These are phyloP conservation scores for Penicillium riverlandense DNA, from an alignment of 495 filamentous ascomycete genomes.

Conservation along the genomic window DNA sequence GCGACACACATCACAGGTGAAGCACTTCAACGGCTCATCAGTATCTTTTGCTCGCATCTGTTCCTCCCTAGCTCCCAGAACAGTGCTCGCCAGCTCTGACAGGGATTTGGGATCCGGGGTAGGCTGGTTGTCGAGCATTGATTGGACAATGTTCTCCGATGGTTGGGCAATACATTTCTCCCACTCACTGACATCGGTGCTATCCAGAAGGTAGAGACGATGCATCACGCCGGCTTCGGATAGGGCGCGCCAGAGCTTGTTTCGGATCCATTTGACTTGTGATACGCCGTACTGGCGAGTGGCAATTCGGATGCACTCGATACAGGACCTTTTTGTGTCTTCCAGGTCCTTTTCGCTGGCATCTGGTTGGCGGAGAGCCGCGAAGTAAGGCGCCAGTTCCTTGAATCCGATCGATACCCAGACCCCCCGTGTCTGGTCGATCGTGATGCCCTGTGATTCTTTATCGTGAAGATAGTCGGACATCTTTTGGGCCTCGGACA, in stretches of 20 bases:
- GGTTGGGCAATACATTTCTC: slow-evolving; percentile 50
- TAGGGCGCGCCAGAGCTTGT: slow-evolving; percentile 65
- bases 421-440: slow-evolving; percentile 74
- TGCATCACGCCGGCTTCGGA: slow-evolving; percentile 39
- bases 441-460: slow-evolving; percentile 36
- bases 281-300: slow-evolving; percentile 82
- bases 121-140: slow-evolving; percentile 48
- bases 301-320: slow-evolving; percentile 62
- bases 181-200: slow-evolving; percentile 54
- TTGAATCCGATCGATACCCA: slow-evolving; percentile 97
- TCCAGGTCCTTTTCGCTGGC: slow-evolving; percentile 33
- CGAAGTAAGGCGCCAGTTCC: slow-evolving; percentile 69
- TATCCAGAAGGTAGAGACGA: slow-evolving; percentile 68
- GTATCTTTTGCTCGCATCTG: slow-evolving; percentile 33
- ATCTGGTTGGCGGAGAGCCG: slow-evolving; percentile 34
- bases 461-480: slow-evolving; percentile 44
- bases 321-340: slow-evolving; percentile 30
- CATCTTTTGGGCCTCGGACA: slow-evolving; percentile 59
- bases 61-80: slow-evolving; percentile 46
- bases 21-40: slow-evolving; percentile 26
- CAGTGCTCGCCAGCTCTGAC: slow-evolving; percentile 49
- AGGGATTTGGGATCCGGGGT: slow-evolving; percentile 56
- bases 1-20: slow-evolving; percentile 64
- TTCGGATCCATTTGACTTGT: slow-evolving; percentile 81
- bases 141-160: slow-evolving; percentile 51